These are phyloP conservation scores for Westerdykella aurantiaca DNA, from an alignment of 2,329 filamentous ascomycete genomes.

Conservation along the genomic window DNA sequence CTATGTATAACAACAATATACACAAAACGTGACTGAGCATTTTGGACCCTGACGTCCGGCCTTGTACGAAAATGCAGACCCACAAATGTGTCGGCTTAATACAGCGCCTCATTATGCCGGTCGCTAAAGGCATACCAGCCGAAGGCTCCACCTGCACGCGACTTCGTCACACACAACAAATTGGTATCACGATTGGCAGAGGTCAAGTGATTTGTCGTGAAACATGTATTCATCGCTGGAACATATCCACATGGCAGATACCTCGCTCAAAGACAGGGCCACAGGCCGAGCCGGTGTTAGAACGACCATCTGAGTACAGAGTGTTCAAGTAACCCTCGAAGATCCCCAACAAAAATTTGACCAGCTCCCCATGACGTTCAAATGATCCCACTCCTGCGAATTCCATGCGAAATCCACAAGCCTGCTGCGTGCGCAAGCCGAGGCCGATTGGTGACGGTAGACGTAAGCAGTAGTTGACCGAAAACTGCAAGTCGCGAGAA, in stretches of 20 bases:
- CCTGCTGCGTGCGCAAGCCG: neutral
- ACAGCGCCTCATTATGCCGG: no score
- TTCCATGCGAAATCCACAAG: slow-evolving; percentile 3
- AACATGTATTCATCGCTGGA: slow-evolving; percentile 33
- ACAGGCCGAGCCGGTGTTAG: slow-evolving; percentile 34
- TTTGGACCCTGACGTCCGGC: no score
- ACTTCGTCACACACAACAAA: no score
- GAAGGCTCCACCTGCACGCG: no score
- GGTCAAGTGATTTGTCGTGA: slow-evolving; percentile 23
- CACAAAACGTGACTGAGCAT: no score
- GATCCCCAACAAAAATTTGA: slow-evolving; percentile 33
- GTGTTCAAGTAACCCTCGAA: slow-evolving; percentile 31
- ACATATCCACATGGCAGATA: slow-evolving; percentile 33
- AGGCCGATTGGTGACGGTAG: slow-evolving; percentile 5
- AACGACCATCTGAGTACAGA: slow-evolving; percentile 17
- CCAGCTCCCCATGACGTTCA: slow-evolving; percentile 29
- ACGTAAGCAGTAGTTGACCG: slow-evolving; percentile 16
- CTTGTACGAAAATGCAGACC: no score
- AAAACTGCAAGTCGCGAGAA: slow-evolving; percentile 16
- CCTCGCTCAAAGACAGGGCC: slow-evolving; percentile 33
- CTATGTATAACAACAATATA: no score
- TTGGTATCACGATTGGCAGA: no score
- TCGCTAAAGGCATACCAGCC: no score
- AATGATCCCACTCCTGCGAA: slow-evolving; percentile 23
- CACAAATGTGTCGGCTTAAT: no score